Evolutionary conservation across 2,329 filamentous ascomycete genomes (phyloP), one percentile per base, ranked within the genome.

Genomic region (Elsinoe australis): DNA sequence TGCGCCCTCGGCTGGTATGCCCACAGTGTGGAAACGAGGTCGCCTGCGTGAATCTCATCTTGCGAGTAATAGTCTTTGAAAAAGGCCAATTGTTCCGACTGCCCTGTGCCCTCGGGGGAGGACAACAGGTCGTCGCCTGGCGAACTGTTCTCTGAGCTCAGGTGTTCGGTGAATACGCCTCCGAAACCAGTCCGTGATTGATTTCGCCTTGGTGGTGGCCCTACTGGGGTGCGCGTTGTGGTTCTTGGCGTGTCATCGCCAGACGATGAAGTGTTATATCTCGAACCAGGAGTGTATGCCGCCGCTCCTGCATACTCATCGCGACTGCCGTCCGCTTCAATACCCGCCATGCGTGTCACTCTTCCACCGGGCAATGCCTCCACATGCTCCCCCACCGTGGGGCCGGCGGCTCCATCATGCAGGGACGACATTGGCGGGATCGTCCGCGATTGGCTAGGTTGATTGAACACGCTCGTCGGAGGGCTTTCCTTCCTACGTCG

Each of bases 61-160:
- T 90, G 83, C 2, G 90, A 96, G 63, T 98, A 98, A 67, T 98
- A 98, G 65, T 98, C 92, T 63, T 95, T 95, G 79, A 98, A 98
- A 62, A 88, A 95, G 3, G 86, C 83, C 47, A 98, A 71, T 64
- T 96, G 92, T 67, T 98, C 92, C 0, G 90, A 96, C 63, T 95
- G 88, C 51, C 90, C 87, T 58, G 88, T 95, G 19, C 83, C 88
- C 58, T 85, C 85, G 0, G 87, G 87, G 3, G 89, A 95, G 2
- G 89, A 95, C 66, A 86, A 82, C 28, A 38, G n/a, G 46, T 82
- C 83, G 19, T 73, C 82, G 62, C 78, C 88, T 51, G 88, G 88
- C 7, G 88, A 94, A 49, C 82, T 82, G 21, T 32, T 24, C 9
- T 79, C 74, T 50, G 85, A 51, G 82, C 82, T 53, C 67, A 77